Percentiles rank a stretch among this genome's conserved stretches.
These are phyloP conservation scores for Aspergillus homomorphus DNA, from an alignment of 495 filamentous ascomycete genomes.

Conservation along the genomic window DNA sequence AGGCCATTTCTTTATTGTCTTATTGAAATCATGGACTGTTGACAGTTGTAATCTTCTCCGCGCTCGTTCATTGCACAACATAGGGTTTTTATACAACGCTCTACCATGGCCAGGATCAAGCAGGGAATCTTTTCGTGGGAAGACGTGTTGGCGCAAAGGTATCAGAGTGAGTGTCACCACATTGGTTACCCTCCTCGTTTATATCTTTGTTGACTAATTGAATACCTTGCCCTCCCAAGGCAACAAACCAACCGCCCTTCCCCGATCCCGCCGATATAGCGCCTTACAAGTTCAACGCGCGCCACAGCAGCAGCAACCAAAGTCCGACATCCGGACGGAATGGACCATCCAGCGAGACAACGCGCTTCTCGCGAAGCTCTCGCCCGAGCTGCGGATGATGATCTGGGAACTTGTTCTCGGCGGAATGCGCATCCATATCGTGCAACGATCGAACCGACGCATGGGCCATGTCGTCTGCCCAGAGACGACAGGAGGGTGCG, in stretches of 20 bases:
- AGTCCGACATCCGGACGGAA: conserved; percentile 11
- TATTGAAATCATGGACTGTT: conserved; percentile 16
- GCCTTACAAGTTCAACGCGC: conserved; percentile 7
- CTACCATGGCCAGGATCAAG: conserved; percentile 39
- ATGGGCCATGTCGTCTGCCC: conserved; percentile 42
- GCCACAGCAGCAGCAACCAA: conserved; percentile 6
- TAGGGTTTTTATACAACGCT: not conserved
- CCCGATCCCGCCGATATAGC: conserved; percentile 18
- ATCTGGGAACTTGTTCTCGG: conserved; percentile 46
- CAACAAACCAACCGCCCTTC: conserved; percentile 37
- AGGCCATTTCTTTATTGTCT: not conserved
- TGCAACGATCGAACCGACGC: conserved; percentile 34
- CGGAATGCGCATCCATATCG: conserved; percentile 37
- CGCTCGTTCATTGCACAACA: not conserved
- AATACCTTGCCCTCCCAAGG: conserved; percentile 19
- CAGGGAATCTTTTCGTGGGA: conserved; percentile 48
- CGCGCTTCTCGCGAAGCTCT: conserved; percentile 38
- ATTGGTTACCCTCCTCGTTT: not conserved
- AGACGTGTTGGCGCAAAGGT: conserved; percentile 45
- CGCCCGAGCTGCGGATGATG: conserved; percentile 42
- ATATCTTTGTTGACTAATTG: conserved; percentile 2
- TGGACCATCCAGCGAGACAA: conserved; percentile 29
- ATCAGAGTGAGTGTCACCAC: conserved; percentile 37
- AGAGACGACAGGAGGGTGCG: conserved; percentile 22
- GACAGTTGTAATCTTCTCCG: conserved; percentile 3